Evolutionary conservation across 768 basidiomycete genomes (phyloP), one percentile per base, ranked within the genome.

Genomic region (Sutorius australiensis): DNA sequence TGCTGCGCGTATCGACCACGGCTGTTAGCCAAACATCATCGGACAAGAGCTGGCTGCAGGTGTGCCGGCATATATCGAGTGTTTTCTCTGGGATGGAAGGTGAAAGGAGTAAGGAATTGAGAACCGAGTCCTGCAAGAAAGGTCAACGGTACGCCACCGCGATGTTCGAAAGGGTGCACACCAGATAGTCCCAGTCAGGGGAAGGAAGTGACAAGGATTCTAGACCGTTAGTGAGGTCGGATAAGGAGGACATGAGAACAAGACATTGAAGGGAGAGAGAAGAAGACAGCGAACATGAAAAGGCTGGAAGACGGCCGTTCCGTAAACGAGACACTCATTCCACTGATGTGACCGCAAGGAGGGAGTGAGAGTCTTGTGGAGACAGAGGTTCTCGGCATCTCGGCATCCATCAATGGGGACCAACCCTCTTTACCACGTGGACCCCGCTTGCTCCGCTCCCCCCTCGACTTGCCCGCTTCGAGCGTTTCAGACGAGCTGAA

Each of bases 341-440:
- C 63, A 59, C 59, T 64, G 59, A 67, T 68, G 44, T 56, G 58
- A 61, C 64, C 41, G 24, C 51, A 67, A 46, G 61, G 53, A 56
- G 50, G 54, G 27, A 56, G 68, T 69, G 69, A 59, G 69, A 71
- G 65, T 71, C 16, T 71, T 71, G 67, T 69, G 67, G 67, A 69
- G 63, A 69, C 51, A 41, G 52, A 56, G 59, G 58, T 37, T 47
- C 38, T 69, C 67, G 67, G 67, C 67, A 69, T 69, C 48, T 71
- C 67, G 67, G 67, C 67, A 46, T 46, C 54, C 55, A 59, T 59
- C 55, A 48, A 52, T 21, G 54, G 24, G 48, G 36, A 17, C 1
- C n/a, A n/a, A 9, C 50, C 40, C 34, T 48, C 0, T 37, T 48
- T 39, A 17, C 46, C 51, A 60, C 50, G 58, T 62, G 58, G 60